Base-by-base conservation (phyloP, 2,329 filamentous ascomycete species). In the Botryotinia globosa region DNA sequence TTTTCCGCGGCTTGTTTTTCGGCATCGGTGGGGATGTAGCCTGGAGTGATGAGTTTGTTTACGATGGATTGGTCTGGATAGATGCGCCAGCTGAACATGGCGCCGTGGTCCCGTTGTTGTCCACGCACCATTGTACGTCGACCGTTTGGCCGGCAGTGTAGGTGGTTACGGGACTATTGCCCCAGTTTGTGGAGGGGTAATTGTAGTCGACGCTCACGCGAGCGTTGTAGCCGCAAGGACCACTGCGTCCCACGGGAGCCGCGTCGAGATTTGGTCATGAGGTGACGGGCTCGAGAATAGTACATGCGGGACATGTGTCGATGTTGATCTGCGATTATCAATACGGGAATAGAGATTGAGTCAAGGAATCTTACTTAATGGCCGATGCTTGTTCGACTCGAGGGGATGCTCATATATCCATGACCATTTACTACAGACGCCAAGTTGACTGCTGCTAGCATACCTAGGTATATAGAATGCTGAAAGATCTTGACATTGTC, bases 81-180 rank as follows among this genome's bases (percentile, higher is more conserved):
- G 74, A 87, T 84, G 16, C 86, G 85, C 78, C 87, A 88, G 75
- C 79, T 83, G 79, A 87, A 88, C 85, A 87, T 87, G 78, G 86
- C 86, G 39, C 86, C 85, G 74, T 88, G 86, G 75, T 88, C 86
- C 86, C 86, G 75, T 87, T 88, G 79, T 87, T 80, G 76, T 88
- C 86, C 29, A 87, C 83, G 69, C 86, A 88, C 86, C 86, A 88
- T 77, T 86, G 80, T 0, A 87, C 86, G 37, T 86, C 83, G 37
- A 87, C 78, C 0, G 82, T 78, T 16, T 87, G 80, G 0, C 85
- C 86, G 0, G 83, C 79, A 0, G 79, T 78, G 78, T 87, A 87
- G 1, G 82, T 85, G 2, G 78, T 82, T 0, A 87, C 84, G 0
- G 82, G 79, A 16, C 78, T 80, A 12, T 71, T 63, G 34, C 86